phyloP scores from a whole-genome alignment of 257 asterid species.

The Solanum arcanum region DNA sequence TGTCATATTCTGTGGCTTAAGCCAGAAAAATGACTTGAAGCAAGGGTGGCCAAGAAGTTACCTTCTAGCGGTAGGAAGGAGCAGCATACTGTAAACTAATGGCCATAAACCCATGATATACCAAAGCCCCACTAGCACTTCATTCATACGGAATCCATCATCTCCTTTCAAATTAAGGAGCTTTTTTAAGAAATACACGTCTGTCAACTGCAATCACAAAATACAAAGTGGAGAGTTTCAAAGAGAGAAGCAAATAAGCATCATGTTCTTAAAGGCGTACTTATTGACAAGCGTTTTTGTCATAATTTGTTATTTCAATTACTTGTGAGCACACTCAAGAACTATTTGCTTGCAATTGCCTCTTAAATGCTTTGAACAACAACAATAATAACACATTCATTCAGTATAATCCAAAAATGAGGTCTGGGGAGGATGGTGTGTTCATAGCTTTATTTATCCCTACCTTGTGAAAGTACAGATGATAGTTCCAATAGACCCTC shows the following conservation, averaged over 20 bases:
- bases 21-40: neutral
- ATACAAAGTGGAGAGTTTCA: neutral
- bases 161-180: slow-evolving; percentile 72
- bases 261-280: neutral
- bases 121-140: slow-evolving; percentile 69
- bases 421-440: neutral
- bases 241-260: neutral
- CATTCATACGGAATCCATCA: slow-evolving; percentile 85
- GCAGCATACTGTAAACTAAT: slow-evolving; percentile 65
- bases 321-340: neutral
- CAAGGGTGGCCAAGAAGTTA: slow-evolving; percentile 1
- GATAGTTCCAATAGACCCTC: neutral
- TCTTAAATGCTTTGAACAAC: neutral
- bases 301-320: neutral
- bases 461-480: neutral
- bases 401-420: neutral
- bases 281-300: neutral
- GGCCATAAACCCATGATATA: slow-evolving; percentile 96
- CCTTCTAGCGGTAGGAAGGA: slow-evolving; percentile 89
- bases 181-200: slow-evolving; percentile 61
- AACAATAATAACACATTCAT: neutral
- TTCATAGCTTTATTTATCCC: neutral
- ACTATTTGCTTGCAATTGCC: neutral
- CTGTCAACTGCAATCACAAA: slow-evolving; percentile 43
- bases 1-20: neutral